These are phyloP conservation scores for Talaromyces sp. DNA, from an alignment of 2,329 filamentous ascomycete species.

Conservation along the genomic window DNA sequence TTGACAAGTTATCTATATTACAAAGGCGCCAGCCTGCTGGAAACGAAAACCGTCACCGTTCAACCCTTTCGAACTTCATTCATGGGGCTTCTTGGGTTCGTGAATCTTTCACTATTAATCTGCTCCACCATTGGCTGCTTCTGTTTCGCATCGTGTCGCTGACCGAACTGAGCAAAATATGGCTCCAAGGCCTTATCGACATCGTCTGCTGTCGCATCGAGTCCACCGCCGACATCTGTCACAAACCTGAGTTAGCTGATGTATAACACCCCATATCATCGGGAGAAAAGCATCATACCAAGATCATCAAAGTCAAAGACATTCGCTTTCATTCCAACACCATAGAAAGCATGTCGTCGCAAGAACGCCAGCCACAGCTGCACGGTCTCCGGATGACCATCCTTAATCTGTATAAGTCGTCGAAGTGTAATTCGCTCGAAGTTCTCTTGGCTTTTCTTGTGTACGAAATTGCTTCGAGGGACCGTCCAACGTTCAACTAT, in stretches of 20 bases:
- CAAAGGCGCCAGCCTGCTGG: conserved; percentile 10
- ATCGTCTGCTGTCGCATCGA: conserved; percentile 40
- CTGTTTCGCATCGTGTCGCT: conserved; percentile 33
- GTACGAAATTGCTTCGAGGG: conserved; percentile 81
- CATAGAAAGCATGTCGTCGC: conserved; percentile 87
- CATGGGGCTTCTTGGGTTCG: conserved; percentile 37
- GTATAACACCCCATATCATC: neutral
- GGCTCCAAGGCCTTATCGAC: conserved; percentile 42
- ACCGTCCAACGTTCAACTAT: conserved; percentile 95
- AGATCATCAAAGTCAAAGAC: conserved; percentile 82
- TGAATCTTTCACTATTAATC: conserved; percentile 40
- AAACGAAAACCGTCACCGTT: conserved; percentile 4
- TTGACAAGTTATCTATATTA: conserved; percentile 10
- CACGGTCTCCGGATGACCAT: conserved; percentile 84
- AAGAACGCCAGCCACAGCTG: conserved; percentile 91
- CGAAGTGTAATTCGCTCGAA: conserved; percentile 88
- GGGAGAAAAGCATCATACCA: conserved; percentile 50
- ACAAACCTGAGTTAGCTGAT: conserved; percentile 19
- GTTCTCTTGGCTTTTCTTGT: conserved; percentile 97
- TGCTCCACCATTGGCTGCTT: conserved; percentile 34
- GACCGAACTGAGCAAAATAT: conserved; percentile 44
- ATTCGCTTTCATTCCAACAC: conserved; percentile 99
- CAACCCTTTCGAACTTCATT: conserved; percentile 33
- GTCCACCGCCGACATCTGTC: conserved; percentile 41
- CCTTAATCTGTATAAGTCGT: conserved; percentile 85